These are phyloP conservation scores for Plasmodium relictum DNA, from an alignment of 169 alveolate genomes.

Conservation along the genomic window DNA sequence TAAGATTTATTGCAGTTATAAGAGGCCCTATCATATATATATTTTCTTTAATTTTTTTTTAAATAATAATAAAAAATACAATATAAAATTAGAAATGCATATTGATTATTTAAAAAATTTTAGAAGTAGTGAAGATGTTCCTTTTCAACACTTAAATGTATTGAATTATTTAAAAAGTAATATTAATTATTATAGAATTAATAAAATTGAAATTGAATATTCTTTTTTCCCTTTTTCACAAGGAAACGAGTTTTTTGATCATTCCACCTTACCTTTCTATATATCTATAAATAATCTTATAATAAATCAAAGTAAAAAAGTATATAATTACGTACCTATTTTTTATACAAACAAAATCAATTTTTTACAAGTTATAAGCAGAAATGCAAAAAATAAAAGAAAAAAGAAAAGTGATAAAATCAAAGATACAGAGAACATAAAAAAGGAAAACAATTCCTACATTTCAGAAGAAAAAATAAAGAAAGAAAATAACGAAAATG, in stretches of 20 bases:
- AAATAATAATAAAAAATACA: slow-evolving; percentile 35
- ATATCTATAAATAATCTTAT: slow-evolving; percentile 25
- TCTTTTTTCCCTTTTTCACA: slow-evolving; percentile 14
- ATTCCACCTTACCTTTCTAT: slow-evolving; percentile 32
- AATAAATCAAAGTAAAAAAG: slow-evolving; percentile 40
- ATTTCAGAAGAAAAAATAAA: background rate
- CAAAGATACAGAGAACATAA: background rate
- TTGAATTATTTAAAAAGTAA: slow-evolving; percentile 31
- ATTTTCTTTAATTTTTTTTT: slow-evolving; percentile 50
- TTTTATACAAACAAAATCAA: slow-evolving; percentile 24
- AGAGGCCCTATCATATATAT: slow-evolving; percentile 14
- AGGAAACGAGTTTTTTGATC: slow-evolving; percentile 8
- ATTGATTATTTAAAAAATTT: slow-evolving; percentile 7
- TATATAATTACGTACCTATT: slow-evolving; percentile 52
- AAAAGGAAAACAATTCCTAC: background rate
- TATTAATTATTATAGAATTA: slow-evolving; percentile 49
- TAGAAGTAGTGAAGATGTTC: background rate
- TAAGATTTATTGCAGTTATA: slow-evolving; percentile 3
- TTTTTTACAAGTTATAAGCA: slow-evolving; percentile 19
- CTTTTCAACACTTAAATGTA: slow-evolving; percentile 40
- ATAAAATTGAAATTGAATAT: slow-evolving; percentile 61
- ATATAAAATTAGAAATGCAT: slow-evolving; percentile 15
- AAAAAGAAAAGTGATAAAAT: background rate
- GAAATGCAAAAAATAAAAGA: background rate
- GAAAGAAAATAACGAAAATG: background rate